Evolutionary conservation across 1,284 basidiomycete species (phyloP).

Genomic region (Tetrapyrgos nigripes): DNA sequence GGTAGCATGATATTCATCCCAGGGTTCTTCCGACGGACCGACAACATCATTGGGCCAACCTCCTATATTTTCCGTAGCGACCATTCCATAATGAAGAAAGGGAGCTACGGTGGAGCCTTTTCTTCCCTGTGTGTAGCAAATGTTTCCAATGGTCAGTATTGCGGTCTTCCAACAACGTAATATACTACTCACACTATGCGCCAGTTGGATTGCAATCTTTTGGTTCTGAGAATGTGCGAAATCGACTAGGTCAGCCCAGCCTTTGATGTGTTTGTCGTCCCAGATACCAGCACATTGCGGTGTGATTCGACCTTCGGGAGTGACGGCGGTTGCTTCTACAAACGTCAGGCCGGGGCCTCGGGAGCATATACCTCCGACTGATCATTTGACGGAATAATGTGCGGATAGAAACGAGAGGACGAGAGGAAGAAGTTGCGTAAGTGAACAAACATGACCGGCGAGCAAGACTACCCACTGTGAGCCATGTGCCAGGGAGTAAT

Average conservation of each 20-base stretch:
- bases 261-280: constrained; percentile 75
- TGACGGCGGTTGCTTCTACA: constrained; percentile 67
- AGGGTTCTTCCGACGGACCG: constrained; percentile 69
- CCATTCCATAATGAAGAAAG: constrained; percentile 52
- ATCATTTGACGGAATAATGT: not conserved
- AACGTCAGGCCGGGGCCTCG: constrained; percentile 60
- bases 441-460: not conserved
- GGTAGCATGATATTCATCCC: constrained; percentile 49
- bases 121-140: not conserved
- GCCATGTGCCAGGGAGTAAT: constrained; percentile 47
- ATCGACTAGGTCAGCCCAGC: constrained; percentile 71
- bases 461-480: constrained; percentile 37
- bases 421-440: not conserved
- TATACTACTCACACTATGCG: no score
- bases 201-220: constrained; percentile 81
- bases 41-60: constrained; percentile 80
- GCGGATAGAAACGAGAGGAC: not conserved
- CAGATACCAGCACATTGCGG: constrained; percentile 71
- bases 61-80: constrained; percentile 53
- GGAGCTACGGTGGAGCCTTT: constrained; percentile 71
- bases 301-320: constrained; percentile 62
- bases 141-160: no score
- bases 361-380: constrained; percentile 54
- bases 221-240: constrained; percentile 78
- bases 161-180: no score